These are phyloP conservation scores for Euphrasia confusa DNA, from an alignment of 257 asterid species.

Conservation along the genomic window DNA sequence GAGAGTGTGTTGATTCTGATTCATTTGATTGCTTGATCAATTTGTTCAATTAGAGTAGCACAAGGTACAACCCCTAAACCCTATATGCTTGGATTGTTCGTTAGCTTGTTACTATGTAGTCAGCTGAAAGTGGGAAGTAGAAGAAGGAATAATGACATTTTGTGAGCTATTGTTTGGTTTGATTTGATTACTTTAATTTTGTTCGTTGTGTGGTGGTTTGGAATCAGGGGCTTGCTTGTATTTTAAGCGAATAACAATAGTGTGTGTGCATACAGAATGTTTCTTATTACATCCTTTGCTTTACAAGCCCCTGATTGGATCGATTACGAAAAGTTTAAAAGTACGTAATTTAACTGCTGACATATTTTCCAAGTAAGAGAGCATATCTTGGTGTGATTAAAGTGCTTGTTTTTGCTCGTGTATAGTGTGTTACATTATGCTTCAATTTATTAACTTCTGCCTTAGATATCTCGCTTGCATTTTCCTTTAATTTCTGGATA, in stretches of 20 bases:
- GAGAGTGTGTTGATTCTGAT: background rate
- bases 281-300: conserved; percentile 23
- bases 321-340: conserved; percentile 45
- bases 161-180: conserved; percentile 3
- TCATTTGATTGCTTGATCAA: conserved; percentile 17
- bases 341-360: conserved; percentile 27
- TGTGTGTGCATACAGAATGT: background rate
- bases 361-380: conserved; percentile 37
- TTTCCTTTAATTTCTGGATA: background rate
- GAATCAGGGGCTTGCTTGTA: conserved; percentile 58
- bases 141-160: conserved; percentile 3
- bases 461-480: too few relatives aligned
- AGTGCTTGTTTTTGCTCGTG: background rate
- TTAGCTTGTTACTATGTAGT: conserved; percentile 12
- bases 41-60: conserved; percentile 14
- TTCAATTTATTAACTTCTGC: too few relatives aligned
- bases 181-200: conserved; percentile 28
- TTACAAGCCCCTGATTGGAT: too few relatives aligned
- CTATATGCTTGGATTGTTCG: background rate
- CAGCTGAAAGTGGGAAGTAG: conserved; percentile 12
- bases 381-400: conserved; percentile 13
- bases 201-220: conserved; percentile 35
- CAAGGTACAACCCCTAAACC: conserved; percentile 6
- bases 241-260: conserved; percentile 46
- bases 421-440: background rate